Evolutionary conservation across 768 basidiomycete species (phyloP).

Genomic region (Lactifluus volemus): DNA sequence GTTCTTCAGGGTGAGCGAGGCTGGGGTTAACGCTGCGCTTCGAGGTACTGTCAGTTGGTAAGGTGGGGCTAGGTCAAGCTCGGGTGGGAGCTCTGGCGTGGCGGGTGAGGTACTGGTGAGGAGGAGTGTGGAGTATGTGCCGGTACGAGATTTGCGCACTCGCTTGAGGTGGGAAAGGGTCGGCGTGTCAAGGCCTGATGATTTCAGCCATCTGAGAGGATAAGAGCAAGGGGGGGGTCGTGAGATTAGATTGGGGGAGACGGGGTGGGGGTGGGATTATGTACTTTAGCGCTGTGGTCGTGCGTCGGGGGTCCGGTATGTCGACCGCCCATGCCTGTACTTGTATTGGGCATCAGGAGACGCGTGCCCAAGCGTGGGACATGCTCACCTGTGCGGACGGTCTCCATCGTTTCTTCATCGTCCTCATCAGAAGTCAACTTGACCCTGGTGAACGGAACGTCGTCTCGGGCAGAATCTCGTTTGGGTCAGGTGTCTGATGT

Average conservation of each 20-base stretch:
- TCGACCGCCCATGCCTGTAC: conserved; percentile 75
- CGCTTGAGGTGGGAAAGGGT: conserved; percentile 70
- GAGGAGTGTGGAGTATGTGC: conserved; percentile 42
- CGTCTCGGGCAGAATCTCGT: conserved; percentile 46
- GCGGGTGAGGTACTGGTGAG: conserved; percentile 31
- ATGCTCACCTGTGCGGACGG: conserved; percentile 46
- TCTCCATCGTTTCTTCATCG: conserved; percentile 52
- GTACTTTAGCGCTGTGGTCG: conserved; percentile 56
- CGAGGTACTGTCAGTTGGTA: conserved; percentile 56
- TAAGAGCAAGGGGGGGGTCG: too few species aligned
- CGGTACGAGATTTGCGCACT: conserved; percentile 44
- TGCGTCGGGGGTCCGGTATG: conserved; percentile 51
- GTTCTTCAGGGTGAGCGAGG: conserved; percentile 58
- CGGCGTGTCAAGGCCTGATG: conserved; percentile 48
- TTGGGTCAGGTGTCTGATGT: conserved; percentile 28
- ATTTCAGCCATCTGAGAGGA: conserved; percentile 56
- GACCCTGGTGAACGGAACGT: conserved; percentile 58
- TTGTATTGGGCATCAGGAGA: conserved; percentile 23
- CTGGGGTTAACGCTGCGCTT: conserved; percentile 55
- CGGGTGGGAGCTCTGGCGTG: conserved; percentile 42
- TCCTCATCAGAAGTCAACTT: conserved; percentile 47
- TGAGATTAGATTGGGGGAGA: neutral
- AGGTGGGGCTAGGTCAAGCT: conserved; percentile 30
- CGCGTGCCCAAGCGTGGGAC: neutral
- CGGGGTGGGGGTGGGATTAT: conserved; percentile 15